Conservation (phyloP, 1,284 basidiomycete species). For the Sporisorium scitamineum region DNA sequence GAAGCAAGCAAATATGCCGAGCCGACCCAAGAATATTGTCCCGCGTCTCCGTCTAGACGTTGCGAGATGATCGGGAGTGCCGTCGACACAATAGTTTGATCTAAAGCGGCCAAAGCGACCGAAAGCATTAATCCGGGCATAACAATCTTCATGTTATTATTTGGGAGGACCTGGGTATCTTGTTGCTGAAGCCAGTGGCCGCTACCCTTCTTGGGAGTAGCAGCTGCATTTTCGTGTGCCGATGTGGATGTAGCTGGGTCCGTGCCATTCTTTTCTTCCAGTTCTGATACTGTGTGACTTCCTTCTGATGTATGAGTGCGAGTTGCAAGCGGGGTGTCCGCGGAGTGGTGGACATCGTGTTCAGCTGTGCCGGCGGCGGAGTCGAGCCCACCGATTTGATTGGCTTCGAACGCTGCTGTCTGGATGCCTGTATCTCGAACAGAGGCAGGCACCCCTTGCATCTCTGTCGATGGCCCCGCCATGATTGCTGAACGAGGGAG, state of each 20-base stretch:
- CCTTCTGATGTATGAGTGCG: constrained; percentile 15
- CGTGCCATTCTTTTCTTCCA: constrained; percentile 21
- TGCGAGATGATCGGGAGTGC: constrained; percentile 67
- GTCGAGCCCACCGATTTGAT: constrained; percentile 27
- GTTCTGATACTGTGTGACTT: constrained; percentile 10
- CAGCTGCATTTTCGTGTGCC: not conserved
- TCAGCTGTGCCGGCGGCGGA: constrained; percentile 17
- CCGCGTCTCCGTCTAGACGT: constrained; percentile 38
- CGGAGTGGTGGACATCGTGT: constrained; percentile 9
- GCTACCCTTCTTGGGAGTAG: constrained; percentile 2
- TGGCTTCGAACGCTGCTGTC: constrained; percentile 17
- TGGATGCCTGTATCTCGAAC: constrained; percentile 11
- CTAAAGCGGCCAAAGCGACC: constrained; percentile 66
- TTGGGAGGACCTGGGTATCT: constrained; percentile 46
- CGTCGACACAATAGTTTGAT: constrained; percentile 68
- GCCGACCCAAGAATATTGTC: constrained; percentile 70
- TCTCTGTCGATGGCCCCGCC: constrained; percentile 5
- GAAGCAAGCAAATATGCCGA: constrained; percentile 70
- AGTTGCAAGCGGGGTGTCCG: constrained; percentile 15
- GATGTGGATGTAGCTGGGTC: not conserved
- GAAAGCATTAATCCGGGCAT: constrained; percentile 51
- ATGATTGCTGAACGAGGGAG: too few relatives aligned
- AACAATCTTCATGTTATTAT: constrained; percentile 62
- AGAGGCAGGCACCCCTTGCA: constrained; percentile 11
- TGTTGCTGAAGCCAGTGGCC: constrained; percentile 56